Conservation (phyloP, 2,329 filamentous ascomycete species). For the Zasmidium citrigriseum region DNA sequence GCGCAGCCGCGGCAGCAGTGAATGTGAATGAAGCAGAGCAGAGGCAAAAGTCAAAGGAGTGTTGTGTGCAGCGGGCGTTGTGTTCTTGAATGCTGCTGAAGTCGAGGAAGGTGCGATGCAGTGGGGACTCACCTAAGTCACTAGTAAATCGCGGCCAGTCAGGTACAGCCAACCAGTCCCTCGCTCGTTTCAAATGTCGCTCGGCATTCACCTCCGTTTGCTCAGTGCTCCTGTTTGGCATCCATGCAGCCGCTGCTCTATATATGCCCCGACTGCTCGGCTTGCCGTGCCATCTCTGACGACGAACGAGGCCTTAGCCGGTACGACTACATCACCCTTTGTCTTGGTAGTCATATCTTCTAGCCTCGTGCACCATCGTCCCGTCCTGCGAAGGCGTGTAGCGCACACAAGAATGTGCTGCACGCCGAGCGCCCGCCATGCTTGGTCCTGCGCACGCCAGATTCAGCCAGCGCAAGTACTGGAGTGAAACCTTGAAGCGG, state of each 20-base stretch:
- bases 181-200: neutral
- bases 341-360: constrained; percentile 22
- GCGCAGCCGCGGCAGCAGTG: neutral
- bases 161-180: neutral
- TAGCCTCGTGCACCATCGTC: constrained; percentile 22
- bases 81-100: neutral
- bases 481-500: neutral
- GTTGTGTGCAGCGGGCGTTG: neutral
- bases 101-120: neutral
- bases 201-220: neutral
- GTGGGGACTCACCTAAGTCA: neutral
- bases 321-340: constrained; percentile 15
- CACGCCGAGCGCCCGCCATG: neutral
- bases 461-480: neutral
- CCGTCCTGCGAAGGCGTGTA: too few relatives aligned
- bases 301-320: neutral
- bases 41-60: neutral
- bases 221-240: neutral
- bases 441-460: constrained; percentile 9
- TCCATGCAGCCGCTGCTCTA: constrained; percentile 7
- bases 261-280: constrained; percentile 1
- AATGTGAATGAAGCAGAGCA: neutral
- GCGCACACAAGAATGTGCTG: constrained; percentile 20
- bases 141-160: too few relatives aligned
- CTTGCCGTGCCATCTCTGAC: constrained; percentile 7